phyloP scores from a whole-genome alignment of 1,139 yeast genomes.

The Pichia sp. region DNA sequence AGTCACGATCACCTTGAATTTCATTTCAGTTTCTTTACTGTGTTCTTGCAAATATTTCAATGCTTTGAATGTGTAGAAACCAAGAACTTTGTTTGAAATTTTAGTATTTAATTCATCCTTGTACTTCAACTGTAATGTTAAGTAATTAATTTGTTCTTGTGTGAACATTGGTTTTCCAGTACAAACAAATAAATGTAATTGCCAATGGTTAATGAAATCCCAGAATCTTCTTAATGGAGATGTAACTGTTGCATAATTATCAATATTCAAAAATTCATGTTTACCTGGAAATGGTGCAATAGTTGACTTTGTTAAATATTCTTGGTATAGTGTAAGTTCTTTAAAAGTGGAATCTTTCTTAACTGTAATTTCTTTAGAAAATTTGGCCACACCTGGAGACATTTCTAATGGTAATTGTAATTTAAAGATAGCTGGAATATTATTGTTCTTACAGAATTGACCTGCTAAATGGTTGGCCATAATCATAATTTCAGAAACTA shows the following conservation, averaged over 20 bases:
- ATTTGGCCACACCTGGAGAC: constrained; percentile 19
- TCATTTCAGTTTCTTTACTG: constrained; percentile 12
- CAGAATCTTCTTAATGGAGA: constrained; percentile 87
- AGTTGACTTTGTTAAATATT: constrained; percentile 41
- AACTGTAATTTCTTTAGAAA: constrained; percentile 29
- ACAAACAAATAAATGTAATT: constrained; percentile 45
- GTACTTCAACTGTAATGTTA: constrained; percentile 30
- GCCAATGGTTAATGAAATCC: constrained; percentile 84
- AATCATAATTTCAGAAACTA: constrained; percentile 86
- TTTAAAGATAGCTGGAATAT: constrained; percentile 59
- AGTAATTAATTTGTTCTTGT: constrained; percentile 24
- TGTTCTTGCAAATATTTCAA: constrained; percentile 35
- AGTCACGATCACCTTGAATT: constrained; percentile 36
- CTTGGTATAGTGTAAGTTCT: constrained; percentile 28
- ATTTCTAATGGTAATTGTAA: constrained; percentile 41
- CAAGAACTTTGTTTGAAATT: constrained; percentile 33
- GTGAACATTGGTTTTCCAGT: constrained; percentile 22
- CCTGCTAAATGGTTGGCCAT: constrained; percentile 69
- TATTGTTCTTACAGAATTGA: constrained; percentile 41
- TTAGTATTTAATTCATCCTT: constrained; percentile 31
- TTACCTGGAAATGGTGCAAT: constrained; percentile 39
- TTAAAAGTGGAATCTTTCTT: constrained; percentile 26
- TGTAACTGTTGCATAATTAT: constrained; percentile 70
- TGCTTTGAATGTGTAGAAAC: constrained; percentile 43
- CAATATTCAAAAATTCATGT: constrained; percentile 68